Percentiles rank a stretch among this genome's conserved stretches.
These are phyloP conservation scores for Tuber calosporum DNA, from an alignment of 495 filamentous ascomycete genomes.

Conservation along the genomic window DNA sequence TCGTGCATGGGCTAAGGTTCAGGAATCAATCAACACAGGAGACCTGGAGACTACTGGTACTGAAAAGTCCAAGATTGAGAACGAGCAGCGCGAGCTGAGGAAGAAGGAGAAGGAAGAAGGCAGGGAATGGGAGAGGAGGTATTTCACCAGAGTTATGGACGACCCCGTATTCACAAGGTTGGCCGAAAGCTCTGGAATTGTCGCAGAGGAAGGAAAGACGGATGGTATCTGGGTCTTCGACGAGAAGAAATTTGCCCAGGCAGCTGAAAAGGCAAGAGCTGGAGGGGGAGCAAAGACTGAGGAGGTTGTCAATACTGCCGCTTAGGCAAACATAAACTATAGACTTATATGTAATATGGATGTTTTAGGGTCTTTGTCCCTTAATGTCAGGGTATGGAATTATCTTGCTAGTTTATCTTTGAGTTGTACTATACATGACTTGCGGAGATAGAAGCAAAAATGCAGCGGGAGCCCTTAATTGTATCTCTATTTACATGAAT, in stretches of 20 bases:
- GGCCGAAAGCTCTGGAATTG: slow-evolving; percentile 52
- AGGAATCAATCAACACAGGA: slow-evolving; percentile 64
- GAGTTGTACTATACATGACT: neutral
- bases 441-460: neutral
- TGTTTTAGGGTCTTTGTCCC: neutral
- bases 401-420: neutral
- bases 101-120: slow-evolving; percentile 71
- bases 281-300: neutral
- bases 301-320: neutral
- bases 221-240: slow-evolving; percentile 87
- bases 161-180: slow-evolving; percentile 56
- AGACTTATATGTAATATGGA: neutral
- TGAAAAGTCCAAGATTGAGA: slow-evolving; percentile 87
- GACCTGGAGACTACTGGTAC: slow-evolving; percentile 72
- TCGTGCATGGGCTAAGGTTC: slow-evolving; percentile 81
- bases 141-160: slow-evolving; percentile 57
- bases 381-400: neutral
- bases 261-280: slow-evolving; percentile 37
- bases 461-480: neutral
- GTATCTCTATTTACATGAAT: neutral
- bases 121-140: slow-evolving; percentile 73
- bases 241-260: slow-evolving; percentile 52
- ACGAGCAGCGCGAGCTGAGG: slow-evolving; percentile 76
- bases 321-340: slow-evolving; percentile 3
- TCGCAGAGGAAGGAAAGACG: slow-evolving; percentile 72